Percentiles rank a stretch among this genome's conserved stretches.
phyloP scores from a whole-genome alignment of 306 rosid species.

The Cicer pinnatifidum region DNA sequence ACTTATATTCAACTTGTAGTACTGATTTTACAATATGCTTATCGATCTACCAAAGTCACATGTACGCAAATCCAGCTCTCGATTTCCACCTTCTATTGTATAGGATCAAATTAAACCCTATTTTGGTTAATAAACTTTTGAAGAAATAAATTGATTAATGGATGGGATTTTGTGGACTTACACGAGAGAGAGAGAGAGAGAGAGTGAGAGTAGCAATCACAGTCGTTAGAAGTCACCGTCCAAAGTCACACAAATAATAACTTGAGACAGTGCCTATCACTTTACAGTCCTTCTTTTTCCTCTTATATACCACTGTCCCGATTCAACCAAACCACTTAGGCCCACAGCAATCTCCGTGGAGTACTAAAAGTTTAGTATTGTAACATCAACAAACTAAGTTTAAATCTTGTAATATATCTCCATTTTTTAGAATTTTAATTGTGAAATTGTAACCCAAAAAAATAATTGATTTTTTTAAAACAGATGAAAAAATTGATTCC shows the following conservation, averaged over 20 bases:
- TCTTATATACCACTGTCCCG: background rate
- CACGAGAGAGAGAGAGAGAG: background rate
- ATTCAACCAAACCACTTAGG: background rate
- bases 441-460: no score
- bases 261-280: background rate
- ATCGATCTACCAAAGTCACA: no score
- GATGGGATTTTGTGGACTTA: no score
- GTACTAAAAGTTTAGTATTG: no score
- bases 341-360: background rate
- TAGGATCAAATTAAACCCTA: background rate
- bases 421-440: no score
- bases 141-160: background rate
- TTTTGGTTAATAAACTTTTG: background rate
- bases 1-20: background rate
- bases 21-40: background rate
- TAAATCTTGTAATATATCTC: no score
- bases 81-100: no score
- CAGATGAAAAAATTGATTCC: no score
- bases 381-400: no score
- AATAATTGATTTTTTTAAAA: no score
- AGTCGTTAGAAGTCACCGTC: constrained; percentile 1
- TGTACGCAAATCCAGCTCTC: no score
- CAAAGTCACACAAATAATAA: background rate
- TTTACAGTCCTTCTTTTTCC: background rate
- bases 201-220: background rate